These are phyloP conservation scores for Globisporangium yorkense DNA, from an alignment of 352 stramenopile species.

Conservation along the genomic window DNA sequence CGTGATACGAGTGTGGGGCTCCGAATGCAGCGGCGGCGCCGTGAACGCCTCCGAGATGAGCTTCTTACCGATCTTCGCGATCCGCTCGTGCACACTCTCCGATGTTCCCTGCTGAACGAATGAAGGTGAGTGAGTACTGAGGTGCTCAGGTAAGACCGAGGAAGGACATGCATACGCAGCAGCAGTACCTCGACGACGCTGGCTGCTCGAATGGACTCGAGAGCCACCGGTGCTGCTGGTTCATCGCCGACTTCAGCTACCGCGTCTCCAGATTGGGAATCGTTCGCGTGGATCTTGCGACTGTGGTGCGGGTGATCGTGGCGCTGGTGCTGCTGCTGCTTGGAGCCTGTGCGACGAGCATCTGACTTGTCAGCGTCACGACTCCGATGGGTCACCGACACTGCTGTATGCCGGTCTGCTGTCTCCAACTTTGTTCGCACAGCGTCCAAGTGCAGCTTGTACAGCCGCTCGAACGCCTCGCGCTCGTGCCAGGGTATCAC, in stretches of 20 bases:
- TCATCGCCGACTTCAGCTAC: too few species aligned
- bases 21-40: slow-evolving; percentile 6
- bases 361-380: not conserved
- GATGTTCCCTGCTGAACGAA: not conserved
- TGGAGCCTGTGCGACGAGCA: not conserved
- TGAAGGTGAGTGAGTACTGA: not conserved
- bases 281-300: not conserved
- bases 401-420: not conserved
- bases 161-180: not conserved
- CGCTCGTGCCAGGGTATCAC: slow-evolving; percentile 49
- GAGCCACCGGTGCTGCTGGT: too few species aligned
- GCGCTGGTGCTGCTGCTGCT: slow-evolving; percentile 11
- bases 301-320: slow-evolving; percentile 14
- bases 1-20: not conserved
- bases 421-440: slow-evolving; percentile 11
- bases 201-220: not conserved
- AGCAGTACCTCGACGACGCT: not conserved
- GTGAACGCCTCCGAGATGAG: slow-evolving; percentile 62
- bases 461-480: slow-evolving; percentile 48
- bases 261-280: not conserved
- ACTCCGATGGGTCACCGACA: slow-evolving; percentile 1
- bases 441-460: slow-evolving; percentile 36
- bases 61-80: slow-evolving; percentile 67
- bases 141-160: too few species aligned
- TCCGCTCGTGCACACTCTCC: slow-evolving; percentile 37